Evolutionary conservation across 306 rosid species (phyloP).

Genomic region (Quercus variabilis): DNA sequence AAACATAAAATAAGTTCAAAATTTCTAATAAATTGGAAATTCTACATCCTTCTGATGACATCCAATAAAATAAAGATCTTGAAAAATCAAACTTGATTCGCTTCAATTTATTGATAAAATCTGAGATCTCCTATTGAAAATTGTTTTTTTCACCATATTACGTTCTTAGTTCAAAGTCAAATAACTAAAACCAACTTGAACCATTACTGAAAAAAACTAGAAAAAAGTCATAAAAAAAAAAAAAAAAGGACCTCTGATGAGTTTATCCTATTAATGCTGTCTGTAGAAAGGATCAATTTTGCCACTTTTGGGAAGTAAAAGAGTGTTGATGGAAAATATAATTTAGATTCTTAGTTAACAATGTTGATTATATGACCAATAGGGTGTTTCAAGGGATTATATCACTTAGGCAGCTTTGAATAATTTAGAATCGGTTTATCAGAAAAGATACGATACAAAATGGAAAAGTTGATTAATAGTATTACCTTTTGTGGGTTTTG

Average conservation of each 20-base stretch:
- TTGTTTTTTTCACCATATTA: background rate
- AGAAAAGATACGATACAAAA: slow-evolving; percentile 1
- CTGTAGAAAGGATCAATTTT: background rate
- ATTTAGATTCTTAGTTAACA: background rate
- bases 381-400: background rate
- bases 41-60: no score
- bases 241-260: background rate
- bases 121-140: background rate
- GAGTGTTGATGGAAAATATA: background rate
- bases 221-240: background rate
- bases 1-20: no score
- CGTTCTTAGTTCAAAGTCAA: background rate
- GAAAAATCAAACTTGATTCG: no score
- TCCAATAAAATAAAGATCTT: no score
- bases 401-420: background rate
- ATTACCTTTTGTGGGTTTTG: slow-evolving; percentile 69
- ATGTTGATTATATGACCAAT: background rate
- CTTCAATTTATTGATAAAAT: background rate
- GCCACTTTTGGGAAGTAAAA: background rate
- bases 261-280: background rate
- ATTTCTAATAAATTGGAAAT: no score
- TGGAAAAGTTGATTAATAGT: background rate
- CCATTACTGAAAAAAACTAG: background rate
- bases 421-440: background rate
- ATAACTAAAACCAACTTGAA: background rate